Percentiles rank a stretch among this genome's conserved stretches.
These are phyloP conservation scores for Penicillium subrubescens DNA, from an alignment of 495 filamentous ascomycete species.

Conservation along the genomic window DNA sequence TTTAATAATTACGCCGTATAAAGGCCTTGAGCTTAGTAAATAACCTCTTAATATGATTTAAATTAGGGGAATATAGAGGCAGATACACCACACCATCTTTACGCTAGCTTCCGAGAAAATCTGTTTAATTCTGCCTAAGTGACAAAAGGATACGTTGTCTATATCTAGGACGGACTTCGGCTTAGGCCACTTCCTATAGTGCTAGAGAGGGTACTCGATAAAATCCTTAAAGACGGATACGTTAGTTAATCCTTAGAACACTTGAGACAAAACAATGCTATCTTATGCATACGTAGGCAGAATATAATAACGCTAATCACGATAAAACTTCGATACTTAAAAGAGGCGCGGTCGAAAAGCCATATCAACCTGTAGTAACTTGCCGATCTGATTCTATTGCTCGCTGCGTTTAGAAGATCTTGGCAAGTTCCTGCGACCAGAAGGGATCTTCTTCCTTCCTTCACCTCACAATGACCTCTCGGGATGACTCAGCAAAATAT, in stretches of 20 bases:
- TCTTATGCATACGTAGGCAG: constrained; percentile 38
- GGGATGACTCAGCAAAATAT: no score
- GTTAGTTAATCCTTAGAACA: constrained; percentile 42
- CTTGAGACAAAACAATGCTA: constrained; percentile 32
- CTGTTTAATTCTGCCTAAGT: constrained; percentile 31
- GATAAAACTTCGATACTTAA: constrained; percentile 33
- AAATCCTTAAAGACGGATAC: constrained; percentile 41
- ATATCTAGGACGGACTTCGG: constrained; percentile 25
- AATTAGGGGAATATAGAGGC: constrained; percentile 4
- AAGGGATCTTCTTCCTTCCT: no score
- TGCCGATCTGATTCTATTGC: no score
- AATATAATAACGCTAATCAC: constrained; percentile 38
- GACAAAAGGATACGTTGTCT: constrained; percentile 38
- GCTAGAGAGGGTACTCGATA: constrained; percentile 39
- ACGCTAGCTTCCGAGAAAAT: constrained; percentile 39
- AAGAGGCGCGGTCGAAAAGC: no score
- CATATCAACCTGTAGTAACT: no score
- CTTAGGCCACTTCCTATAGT: constrained; percentile 38
- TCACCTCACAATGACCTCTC: no score
- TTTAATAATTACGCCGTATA: constrained; percentile 12
- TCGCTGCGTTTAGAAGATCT: no score
- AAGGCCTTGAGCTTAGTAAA: constrained; percentile 27
- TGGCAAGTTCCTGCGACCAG: no score
- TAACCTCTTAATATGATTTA: constrained; percentile 19
- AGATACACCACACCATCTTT: constrained; percentile 34